Evolutionary conservation across 2,329 filamentous ascomycete species (phyloP).

Genomic region (Metarhizium anisopliae): DNA sequence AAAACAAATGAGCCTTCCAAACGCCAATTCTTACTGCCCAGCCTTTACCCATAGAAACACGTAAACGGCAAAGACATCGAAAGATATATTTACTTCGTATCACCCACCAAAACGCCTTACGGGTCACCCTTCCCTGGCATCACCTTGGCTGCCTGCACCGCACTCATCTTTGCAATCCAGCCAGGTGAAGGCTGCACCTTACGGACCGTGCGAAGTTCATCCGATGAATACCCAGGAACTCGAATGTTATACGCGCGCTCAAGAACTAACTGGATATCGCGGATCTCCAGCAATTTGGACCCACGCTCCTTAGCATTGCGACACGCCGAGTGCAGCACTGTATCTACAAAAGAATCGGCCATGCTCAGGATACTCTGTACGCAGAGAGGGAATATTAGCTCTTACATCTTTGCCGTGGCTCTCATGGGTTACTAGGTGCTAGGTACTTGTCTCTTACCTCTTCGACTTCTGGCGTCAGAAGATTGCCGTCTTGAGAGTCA

Average conservation of each 20-base stretch:
- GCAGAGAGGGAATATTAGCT: conserved; percentile 7
- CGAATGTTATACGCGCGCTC: conserved; percentile 84
- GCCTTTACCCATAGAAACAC: not conserved
- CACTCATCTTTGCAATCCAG: conserved; percentile 97
- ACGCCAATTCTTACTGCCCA: conserved; percentile 3
- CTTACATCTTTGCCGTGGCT: not conserved
- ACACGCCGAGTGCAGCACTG: conserved; percentile 78
- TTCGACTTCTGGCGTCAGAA: conserved; percentile 86
- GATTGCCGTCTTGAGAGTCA: conserved; percentile 64
- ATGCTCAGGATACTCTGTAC: conserved; percentile 75
- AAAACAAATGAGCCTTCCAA: not conserved
- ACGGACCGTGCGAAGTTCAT: conserved; percentile 88
- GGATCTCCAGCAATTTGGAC: conserved; percentile 81
- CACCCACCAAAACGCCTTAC: not conserved
- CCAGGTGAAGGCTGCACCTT: conserved; percentile 82
- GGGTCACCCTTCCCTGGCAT: conserved; percentile 51
- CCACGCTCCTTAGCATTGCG: conserved; percentile 88
- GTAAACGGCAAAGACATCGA: not conserved
- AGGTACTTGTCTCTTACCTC: conserved; percentile 52
- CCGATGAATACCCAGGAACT: conserved; percentile 87
- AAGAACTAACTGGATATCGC: conserved; percentile 73
- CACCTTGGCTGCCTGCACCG: conserved; percentile 88
- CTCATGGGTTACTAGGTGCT: not conserved
- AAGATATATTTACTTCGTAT: not conserved
- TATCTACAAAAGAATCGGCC: conserved; percentile 92